Conservation (phyloP, 768 basidiomycete species). For the Rhodotorula babjevae region DNA sequence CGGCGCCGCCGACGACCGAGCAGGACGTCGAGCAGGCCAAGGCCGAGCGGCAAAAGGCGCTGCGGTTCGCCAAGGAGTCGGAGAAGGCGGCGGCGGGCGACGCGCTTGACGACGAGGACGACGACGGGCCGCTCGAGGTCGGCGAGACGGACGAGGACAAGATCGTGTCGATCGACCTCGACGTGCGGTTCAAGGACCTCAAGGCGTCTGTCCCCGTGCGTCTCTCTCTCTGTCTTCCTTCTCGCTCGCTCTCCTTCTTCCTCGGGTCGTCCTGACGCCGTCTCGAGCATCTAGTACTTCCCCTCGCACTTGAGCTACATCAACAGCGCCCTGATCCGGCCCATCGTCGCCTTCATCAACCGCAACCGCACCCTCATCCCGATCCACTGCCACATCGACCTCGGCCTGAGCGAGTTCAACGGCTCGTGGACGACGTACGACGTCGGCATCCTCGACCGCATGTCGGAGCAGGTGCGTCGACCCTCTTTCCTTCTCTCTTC, state of each 20-base stretch:
- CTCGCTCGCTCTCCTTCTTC: background rate
- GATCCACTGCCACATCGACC: conserved; percentile 81
- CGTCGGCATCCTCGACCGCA: conserved; percentile 89
- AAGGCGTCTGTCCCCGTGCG: conserved; percentile 80
- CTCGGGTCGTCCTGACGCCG: background rate
- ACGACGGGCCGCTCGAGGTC: conserved; percentile 25
- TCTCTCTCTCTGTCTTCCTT: background rate
- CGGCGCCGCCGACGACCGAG: conserved; percentile 29
- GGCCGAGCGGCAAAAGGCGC: conserved; percentile 16
- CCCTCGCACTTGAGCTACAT: conserved; percentile 81
- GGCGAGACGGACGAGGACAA: conserved; percentile 24
- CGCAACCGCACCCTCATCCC: conserved; percentile 90
- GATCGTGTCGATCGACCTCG: conserved; percentile 65
- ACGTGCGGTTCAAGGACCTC: conserved; percentile 86
- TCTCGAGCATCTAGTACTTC: conserved; percentile 53
- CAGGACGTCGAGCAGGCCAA: conserved; percentile 8
- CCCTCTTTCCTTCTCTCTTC: too few relatives aligned
- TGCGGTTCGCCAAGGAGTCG: conserved; percentile 16
- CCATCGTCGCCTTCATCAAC: conserved; percentile 90
- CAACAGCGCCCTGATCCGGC: conserved; percentile 84
- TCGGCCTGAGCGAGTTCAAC: conserved; percentile 81
- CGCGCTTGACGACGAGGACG: conserved; percentile 24
- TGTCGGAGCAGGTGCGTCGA: conserved; percentile 67
- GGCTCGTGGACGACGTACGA: conserved; percentile 79
- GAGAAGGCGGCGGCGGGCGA: background rate